Conservation (phyloP, 2,329 filamentous ascomycete genomes). For the Arthrobotrys conoides region DNA sequence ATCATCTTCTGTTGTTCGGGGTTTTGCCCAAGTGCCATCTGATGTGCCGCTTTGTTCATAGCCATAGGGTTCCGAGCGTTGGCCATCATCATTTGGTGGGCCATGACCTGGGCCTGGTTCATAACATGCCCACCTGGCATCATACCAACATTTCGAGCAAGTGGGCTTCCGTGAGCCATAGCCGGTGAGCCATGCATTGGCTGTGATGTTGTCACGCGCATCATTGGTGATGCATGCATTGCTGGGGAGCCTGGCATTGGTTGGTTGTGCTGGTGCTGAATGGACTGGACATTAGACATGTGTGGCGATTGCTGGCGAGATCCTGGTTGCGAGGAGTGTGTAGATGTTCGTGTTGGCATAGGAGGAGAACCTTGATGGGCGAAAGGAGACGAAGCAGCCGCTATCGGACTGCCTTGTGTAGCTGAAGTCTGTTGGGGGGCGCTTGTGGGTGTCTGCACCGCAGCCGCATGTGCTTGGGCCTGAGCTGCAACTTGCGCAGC, state of each 20-base stretch:
- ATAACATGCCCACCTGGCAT: conserved; percentile 36
- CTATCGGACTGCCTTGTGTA: conserved; percentile 58
- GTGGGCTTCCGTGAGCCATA: conserved; percentile 58
- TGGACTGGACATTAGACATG: conserved; percentile 55
- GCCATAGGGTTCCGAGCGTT: conserved; percentile 50
- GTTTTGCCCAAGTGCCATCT: conserved; percentile 29
- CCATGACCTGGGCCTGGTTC: conserved; percentile 30
- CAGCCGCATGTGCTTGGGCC: conserved; percentile 27
- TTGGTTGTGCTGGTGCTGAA: conserved; percentile 54
- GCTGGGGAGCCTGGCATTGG: conserved; percentile 56
- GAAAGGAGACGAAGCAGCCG: conserved; percentile 49
- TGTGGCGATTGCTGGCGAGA: conserved; percentile 60
- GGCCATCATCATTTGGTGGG: conserved; percentile 62
- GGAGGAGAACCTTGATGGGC: conserved; percentile 55
- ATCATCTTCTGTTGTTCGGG: conserved; percentile 55
- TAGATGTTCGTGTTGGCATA: conserved; percentile 48
- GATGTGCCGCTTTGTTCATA: conserved; percentile 42
- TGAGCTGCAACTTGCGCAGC: conserved; percentile 44
- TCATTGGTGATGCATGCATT: conserved; percentile 60
- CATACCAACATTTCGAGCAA: conserved; percentile 51
- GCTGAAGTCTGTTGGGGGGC: conserved; percentile 52
- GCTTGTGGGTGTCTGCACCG: conserved; percentile 53
- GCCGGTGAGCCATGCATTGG: conserved; percentile 51
- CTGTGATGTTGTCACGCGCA: conserved; percentile 48
- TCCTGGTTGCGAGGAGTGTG: conserved; percentile 58